phyloP scores from a whole-genome alignment of 352 stramenopile genomes.

The Phytophthora megakarya region DNA sequence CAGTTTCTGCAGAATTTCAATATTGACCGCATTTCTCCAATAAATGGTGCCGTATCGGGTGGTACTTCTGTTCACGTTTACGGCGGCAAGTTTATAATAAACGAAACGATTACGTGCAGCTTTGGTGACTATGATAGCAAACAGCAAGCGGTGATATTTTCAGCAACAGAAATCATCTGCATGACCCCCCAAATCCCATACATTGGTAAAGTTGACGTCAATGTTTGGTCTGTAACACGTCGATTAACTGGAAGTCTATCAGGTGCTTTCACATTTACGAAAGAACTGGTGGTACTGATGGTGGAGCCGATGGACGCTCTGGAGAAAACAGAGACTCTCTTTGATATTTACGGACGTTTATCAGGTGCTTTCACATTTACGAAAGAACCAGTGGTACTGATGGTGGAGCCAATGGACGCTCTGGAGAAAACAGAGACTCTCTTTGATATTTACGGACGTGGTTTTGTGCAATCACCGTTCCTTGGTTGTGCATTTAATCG shows the following conservation, averaged over 20 bases:
- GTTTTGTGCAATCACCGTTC: conserved; percentile 51
- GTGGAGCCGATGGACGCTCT: conserved; percentile 51
- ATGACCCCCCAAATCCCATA: conserved; percentile 29
- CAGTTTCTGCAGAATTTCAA: conserved; percentile 44
- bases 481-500: conserved; percentile 54
- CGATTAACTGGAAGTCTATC: conserved; percentile 32
- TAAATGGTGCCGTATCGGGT: conserved; percentile 54
- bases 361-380: conserved; percentile 51
- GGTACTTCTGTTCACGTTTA: conserved; percentile 66
- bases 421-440: conserved; percentile 51
- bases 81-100: conserved; percentile 50
- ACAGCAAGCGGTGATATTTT: conserved; percentile 42
- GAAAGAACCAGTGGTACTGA: conserved; percentile 40
- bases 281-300: conserved; percentile 35
- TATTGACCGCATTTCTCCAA: conserved; percentile 45
- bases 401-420: conserved; percentile 41
- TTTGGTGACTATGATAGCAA: conserved; percentile 42
- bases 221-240: conserved; percentile 31
- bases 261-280: conserved; percentile 55
- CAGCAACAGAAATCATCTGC: conserved; percentile 49
- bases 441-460: conserved; percentile 66
- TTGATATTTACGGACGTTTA: conserved; percentile 52
- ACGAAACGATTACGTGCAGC: conserved; percentile 50
- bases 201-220: conserved; percentile 35
- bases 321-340: conserved; percentile 46